Conservation (phyloP, 495 filamentous ascomycete species). For the Oleoguttula mirabilis region DNA sequence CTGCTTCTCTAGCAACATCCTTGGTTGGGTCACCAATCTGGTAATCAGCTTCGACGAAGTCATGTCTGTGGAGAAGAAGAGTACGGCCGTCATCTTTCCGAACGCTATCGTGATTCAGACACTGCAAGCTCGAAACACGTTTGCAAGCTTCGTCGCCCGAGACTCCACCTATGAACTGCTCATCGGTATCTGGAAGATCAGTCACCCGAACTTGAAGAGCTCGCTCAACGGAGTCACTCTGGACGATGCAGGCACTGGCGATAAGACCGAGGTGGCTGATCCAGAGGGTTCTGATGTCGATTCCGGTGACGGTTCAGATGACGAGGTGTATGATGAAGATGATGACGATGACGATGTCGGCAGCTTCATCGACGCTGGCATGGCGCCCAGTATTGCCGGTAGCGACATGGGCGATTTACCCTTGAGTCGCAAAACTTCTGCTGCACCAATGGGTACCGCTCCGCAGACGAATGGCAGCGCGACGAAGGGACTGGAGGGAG, state of each 20-base stretch:
- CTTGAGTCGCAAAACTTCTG: conserved; percentile 13
- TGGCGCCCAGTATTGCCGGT: conserved; percentile 44
- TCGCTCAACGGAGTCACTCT: conserved; percentile 77
- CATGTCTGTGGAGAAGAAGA: conserved; percentile 92
- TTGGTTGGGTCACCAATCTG: conserved; percentile 93
- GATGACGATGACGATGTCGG: conserved; percentile 50
- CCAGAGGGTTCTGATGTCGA: conserved; percentile 42
- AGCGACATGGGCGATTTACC: conserved; percentile 40
- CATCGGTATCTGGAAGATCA: conserved; percentile 95
- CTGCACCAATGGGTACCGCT: conserved; percentile 14
- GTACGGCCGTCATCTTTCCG: conserved; percentile 86
- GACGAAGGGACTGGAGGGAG: conserved; percentile 38
- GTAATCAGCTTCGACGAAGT: conserved; percentile 98
- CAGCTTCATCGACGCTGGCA: conserved; percentile 48
- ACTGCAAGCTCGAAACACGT: conserved; percentile 84
- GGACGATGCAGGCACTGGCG: conserved; percentile 63
- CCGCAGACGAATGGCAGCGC: conserved; percentile 26
- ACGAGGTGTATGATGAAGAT: conserved; percentile 52
- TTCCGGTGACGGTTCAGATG: conserved; percentile 43
- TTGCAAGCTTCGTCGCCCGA: conserved; percentile 85
- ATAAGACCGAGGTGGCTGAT: conserved; percentile 80
- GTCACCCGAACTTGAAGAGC: conserved; percentile 78
- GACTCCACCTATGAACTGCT: conserved; percentile 96
- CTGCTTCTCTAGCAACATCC: conserved; percentile 97
- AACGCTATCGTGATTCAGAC: conserved; percentile 97